Percentiles rank a stretch among this genome's conserved stretches.
These are phyloP conservation scores for Tulasnella sp. DNA, from an alignment of 768 basidiomycete genomes.

Conservation along the genomic window DNA sequence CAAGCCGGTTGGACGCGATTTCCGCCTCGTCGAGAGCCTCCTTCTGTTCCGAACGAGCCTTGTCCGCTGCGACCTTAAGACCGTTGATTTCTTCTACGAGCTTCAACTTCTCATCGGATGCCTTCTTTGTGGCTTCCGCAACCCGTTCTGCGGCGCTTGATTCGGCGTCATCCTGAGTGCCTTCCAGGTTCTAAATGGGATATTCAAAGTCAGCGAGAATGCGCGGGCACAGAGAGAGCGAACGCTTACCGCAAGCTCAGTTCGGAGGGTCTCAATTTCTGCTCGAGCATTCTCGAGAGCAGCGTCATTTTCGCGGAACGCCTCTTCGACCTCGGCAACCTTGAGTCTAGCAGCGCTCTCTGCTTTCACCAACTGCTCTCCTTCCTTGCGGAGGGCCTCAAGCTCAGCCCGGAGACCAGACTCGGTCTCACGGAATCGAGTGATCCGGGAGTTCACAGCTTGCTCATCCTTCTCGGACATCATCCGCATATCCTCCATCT, in stretches of 20 bases:
- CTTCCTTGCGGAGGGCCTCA: slow-evolving; percentile 57
- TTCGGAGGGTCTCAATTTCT: slow-evolving; percentile 75
- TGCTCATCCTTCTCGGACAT: slow-evolving; percentile 72
- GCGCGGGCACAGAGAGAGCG: background rate
- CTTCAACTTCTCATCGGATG: slow-evolving; percentile 21
- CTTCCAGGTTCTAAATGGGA: slow-evolving; percentile 55
- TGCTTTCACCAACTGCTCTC: slow-evolving; percentile 57
- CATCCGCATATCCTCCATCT: slow-evolving; percentile 69
- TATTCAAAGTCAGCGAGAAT: background rate
- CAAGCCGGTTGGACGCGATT: slow-evolving; percentile 3
- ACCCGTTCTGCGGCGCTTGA: slow-evolving; percentile 29
- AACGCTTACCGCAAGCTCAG: slow-evolving; percentile 65
- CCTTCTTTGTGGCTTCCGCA: slow-evolving; percentile 31
- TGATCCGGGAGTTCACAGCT: slow-evolving; percentile 57
- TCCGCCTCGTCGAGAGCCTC: slow-evolving; percentile 24
- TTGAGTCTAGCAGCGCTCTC: slow-evolving; percentile 60
- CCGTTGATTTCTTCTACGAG: slow-evolving; percentile 30
- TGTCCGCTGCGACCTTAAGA: slow-evolving; percentile 19
- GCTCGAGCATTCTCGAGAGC: slow-evolving; percentile 86
- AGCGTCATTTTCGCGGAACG: slow-evolving; percentile 76
- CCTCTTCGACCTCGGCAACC: slow-evolving; percentile 83
- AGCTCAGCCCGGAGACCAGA: slow-evolving; percentile 69
- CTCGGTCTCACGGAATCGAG: slow-evolving; percentile 67
- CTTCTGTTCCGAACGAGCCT: slow-evolving; percentile 26
- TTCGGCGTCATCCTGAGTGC: slow-evolving; percentile 29